These are phyloP conservation scores for Spatholobus suberectus DNA, from an alignment of 306 rosid species.

Conservation along the genomic window DNA sequence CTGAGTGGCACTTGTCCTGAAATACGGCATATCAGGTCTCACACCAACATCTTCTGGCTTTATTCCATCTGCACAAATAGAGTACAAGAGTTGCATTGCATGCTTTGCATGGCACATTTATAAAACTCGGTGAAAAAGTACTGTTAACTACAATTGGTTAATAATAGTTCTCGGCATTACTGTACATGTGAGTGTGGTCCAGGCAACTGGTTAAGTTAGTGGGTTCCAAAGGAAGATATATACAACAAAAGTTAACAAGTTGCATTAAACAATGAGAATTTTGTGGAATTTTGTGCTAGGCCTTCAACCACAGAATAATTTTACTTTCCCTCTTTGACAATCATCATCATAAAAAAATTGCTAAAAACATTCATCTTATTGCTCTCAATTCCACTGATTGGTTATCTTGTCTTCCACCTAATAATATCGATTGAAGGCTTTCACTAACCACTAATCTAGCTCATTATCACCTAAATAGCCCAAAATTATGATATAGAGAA, in stretches of 20 bases:
- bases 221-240: conserved; percentile 11
- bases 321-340: background rate
- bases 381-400: conserved; percentile 20
- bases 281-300: conserved; percentile 9
- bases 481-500: background rate
- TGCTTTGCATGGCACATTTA: conserved; percentile 25
- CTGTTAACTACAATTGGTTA: conserved; percentile 2
- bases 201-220: conserved; percentile 5
- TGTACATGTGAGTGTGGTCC: conserved; percentile 23
- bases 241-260: conserved; percentile 24
- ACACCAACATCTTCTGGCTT: conserved; percentile 75
- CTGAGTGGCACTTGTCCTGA: conserved; percentile 38
- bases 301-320: conserved; percentile 4
- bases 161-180: conserved; percentile 4
- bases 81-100: conserved; percentile 36
- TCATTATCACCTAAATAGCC: background rate
- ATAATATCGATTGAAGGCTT: conserved; percentile 9
- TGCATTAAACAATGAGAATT: conserved; percentile 17
- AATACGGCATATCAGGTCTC: conserved; percentile 68
- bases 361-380: conserved; percentile 19
- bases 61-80: conserved; percentile 64
- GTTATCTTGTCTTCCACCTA: conserved; percentile 4
- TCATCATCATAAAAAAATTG: conserved; percentile 30
- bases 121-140: background rate
- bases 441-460: conserved; percentile 8